A percentile compares a stretch with the other conserved stretches of the same genome.
Conservation (phyloP, 805 yeast species). For the Ogataea glucozyma region DNA sequence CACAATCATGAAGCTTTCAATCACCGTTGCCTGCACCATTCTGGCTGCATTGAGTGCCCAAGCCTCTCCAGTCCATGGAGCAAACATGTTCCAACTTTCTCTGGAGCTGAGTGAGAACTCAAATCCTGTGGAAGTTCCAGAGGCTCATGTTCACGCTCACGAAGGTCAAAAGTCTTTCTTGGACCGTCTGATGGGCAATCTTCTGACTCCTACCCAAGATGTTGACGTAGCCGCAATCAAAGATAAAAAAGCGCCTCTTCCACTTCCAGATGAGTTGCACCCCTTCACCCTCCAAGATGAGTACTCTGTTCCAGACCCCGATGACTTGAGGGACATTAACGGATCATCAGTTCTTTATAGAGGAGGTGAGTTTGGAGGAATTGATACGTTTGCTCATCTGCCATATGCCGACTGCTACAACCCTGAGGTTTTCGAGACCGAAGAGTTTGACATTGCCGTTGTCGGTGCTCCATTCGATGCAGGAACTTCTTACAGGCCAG, state of each 20-base stretch:
- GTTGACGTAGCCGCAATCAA: slow-evolving; percentile 24
- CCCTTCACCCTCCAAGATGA: slow-evolving; percentile 35
- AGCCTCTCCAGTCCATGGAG: slow-evolving; percentile 12
- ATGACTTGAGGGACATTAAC: slow-evolving; percentile 41
- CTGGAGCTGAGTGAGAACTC: neutral
- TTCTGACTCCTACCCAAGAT: slow-evolving; percentile 33
- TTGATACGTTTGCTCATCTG: slow-evolving; percentile 51
- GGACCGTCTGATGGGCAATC: slow-evolving; percentile 38
- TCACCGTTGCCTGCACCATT: slow-evolving; percentile 3
- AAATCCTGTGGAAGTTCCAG: neutral
- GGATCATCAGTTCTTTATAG: slow-evolving; percentile 41
- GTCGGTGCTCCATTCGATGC: slow-evolving; percentile 50
- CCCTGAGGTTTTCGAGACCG: slow-evolving; percentile 33
- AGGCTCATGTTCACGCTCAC: neutral
- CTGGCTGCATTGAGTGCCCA: slow-evolving; percentile 9
- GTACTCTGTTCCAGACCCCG: slow-evolving; percentile 31
- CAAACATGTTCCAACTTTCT: slow-evolving; percentile 2
- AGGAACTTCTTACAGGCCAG: slow-evolving; percentile 55
- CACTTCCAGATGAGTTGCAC: slow-evolving; percentile 33
- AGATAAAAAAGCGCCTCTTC: slow-evolving; percentile 32
- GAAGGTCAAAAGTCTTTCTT: slow-evolving; percentile 31
- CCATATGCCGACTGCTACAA: slow-evolving; percentile 51
- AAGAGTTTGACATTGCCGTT: slow-evolving; percentile 39
- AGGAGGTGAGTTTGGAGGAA: slow-evolving; percentile 52
- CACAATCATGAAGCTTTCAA: slow-evolving; percentile 3